Evolutionary conservation across 176 grass and related monocot species (phyloP).

Genomic region (Oryza meyeriana): DNA sequence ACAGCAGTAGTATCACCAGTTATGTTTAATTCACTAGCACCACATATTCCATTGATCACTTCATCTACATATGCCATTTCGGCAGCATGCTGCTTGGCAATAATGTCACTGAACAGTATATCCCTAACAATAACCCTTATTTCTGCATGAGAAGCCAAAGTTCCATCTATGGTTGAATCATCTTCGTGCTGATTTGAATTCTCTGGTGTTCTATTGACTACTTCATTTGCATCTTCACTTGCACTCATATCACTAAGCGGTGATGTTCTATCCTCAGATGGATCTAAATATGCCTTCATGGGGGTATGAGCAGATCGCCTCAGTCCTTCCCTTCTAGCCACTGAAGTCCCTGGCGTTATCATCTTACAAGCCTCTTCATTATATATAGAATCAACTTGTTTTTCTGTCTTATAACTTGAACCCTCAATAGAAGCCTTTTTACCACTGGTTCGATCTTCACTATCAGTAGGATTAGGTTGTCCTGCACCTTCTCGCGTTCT

Average conservation of each 20-base stretch:
- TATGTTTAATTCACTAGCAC: neutral
- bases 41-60: constrained; percentile 47
- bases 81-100: constrained; percentile 39
- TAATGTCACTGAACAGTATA: constrained; percentile 50
- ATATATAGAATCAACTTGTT: neutral
- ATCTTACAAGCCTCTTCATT: constrained; percentile 1
- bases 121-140: constrained; percentile 67
- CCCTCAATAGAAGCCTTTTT: constrained; percentile 30
- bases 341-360: neutral
- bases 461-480: neutral
- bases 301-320: constrained; percentile 25
- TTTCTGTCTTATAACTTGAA: constrained; percentile 30
- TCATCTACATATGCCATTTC: constrained; percentile 51
- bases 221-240: constrained; percentile 27
- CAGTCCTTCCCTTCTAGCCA: constrained; percentile 18
- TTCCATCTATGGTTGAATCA: constrained; percentile 18
- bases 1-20: constrained; percentile 8
- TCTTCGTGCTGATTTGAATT: constrained; percentile 10
- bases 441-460: constrained; percentile 9
- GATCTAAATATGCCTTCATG: constrained; percentile 34
- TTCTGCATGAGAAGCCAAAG: constrained; percentile 37
- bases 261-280: constrained; percentile 16
- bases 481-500: constrained; percentile 19
- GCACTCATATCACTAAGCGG: constrained; percentile 8
- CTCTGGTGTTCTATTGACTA: constrained; percentile 3